phyloP scores from a whole-genome alignment of 2,329 filamentous ascomycete species.

The Penicillium freii region DNA sequence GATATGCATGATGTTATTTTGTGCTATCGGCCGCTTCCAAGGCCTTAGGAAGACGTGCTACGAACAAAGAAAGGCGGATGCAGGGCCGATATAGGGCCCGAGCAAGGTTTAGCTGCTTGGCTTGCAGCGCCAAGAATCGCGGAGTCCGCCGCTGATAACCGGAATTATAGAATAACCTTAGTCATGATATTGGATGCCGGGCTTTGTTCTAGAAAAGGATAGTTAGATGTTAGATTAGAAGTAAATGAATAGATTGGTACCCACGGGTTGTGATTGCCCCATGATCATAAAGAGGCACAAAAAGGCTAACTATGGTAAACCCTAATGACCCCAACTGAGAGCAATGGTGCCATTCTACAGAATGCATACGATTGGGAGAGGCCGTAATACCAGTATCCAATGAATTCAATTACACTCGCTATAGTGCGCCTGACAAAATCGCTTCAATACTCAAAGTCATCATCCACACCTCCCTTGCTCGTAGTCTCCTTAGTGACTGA shows the following conservation, averaged over 20 bases:
- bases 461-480: conserved; percentile 85
- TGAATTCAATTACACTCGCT: conserved; percentile 9
- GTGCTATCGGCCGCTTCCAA: background rate
- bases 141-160: conserved; percentile 16
- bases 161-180: background rate
- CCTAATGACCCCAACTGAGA: background rate
- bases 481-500: conserved; percentile 79
- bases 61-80: conserved; percentile 6
- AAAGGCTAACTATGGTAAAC: background rate
- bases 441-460: conserved; percentile 90
- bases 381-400: background rate
- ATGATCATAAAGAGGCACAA: background rate
- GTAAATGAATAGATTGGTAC: background rate
- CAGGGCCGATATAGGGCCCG: background rate
- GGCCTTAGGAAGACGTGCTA: background rate
- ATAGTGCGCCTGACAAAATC: background rate
- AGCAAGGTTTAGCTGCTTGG: conserved; percentile 9
- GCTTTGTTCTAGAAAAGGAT: background rate
- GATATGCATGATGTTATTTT: conserved; percentile 14
- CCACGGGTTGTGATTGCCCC: background rate
- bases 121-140: conserved; percentile 24
- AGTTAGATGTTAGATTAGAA: background rate
- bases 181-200: background rate
- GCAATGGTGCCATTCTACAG: background rate
- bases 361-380: background rate